phyloP scores from a whole-genome alignment of 495 filamentous ascomycete species.

The Penicillium odoratum region DNA sequence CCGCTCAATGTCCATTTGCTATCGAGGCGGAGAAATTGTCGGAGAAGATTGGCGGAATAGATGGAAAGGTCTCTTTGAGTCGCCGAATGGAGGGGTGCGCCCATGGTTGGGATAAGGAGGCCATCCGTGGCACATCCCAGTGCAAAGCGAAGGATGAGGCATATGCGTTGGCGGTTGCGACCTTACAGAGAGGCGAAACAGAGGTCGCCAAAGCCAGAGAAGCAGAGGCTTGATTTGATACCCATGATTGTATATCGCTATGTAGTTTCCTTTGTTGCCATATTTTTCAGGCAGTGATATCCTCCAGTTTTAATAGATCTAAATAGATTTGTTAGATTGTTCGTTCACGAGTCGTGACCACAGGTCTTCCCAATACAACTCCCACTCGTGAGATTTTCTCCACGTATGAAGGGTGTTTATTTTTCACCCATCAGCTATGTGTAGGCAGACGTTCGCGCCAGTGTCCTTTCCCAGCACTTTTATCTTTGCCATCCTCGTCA shows the following conservation, averaged over 20 bases:
- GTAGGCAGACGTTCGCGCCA: too few species aligned
- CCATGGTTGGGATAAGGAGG: conserved; percentile 44
- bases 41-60: conserved; percentile 26
- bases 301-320: background rate
- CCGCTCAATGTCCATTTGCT: conserved; percentile 39
- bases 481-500: too few species aligned
- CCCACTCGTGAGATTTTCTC: background rate
- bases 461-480: too few species aligned
- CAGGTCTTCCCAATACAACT: background rate
- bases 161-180: conserved; percentile 31
- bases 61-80: conserved; percentile 34
- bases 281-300: background rate
- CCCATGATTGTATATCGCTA: conserved; percentile 2
- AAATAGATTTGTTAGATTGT: too few species aligned
- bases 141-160: conserved; percentile 37
- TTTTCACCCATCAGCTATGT: too few species aligned
- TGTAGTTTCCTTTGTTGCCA: background rate
- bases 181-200: conserved; percentile 14
- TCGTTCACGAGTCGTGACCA: too few species aligned
- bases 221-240: conserved; percentile 13
- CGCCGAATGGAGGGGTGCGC: conserved; percentile 41
- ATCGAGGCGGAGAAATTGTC: conserved; percentile 46
- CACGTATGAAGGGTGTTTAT: background rate
- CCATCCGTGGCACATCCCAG: conserved; percentile 24
- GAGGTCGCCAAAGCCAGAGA: background rate